Evolutionary conservation across 345 rosid species (phyloP).

Genomic region (Eucalyptus cloeziana): DNA sequence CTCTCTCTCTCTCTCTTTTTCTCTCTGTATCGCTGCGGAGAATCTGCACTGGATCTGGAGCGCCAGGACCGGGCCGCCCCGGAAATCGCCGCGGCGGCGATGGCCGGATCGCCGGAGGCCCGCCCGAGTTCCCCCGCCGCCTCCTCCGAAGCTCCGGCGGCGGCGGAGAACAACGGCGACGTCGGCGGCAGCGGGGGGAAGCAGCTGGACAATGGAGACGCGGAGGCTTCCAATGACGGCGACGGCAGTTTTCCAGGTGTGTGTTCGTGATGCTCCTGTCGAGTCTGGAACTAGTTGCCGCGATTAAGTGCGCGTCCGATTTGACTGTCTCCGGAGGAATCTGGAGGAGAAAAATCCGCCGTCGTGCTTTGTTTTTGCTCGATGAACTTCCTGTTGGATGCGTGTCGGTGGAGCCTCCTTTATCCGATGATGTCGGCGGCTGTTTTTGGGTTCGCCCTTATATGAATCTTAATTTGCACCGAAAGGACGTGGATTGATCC

Average conservation of each 20-base stretch:
- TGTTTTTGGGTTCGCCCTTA: not conserved
- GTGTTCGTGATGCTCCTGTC: not conserved
- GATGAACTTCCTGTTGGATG: not conserved
- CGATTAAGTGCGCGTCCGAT: not conserved
- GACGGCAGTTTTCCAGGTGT: slow-evolving; percentile 22
- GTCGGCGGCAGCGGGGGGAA: not conserved
- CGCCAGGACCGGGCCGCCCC: not conserved
- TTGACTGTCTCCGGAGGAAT: not conserved
- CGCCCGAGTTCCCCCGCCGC: not conserved
- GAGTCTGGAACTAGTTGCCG: not conserved
- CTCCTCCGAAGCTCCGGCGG: not conserved
- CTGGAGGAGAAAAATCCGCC: not conserved
- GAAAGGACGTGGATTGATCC: not conserved
- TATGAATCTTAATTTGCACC: not conserved
- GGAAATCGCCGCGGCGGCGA: not conserved
- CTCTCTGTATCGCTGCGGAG: not conserved
- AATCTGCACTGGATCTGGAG: slow-evolving; percentile 28
- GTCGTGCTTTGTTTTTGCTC: not conserved
- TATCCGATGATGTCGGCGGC: not conserved
- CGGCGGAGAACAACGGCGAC: not conserved
- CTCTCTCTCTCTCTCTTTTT: not conserved
- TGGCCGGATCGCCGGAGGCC: slow-evolving; percentile 37
- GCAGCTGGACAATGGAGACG: slow-evolving; percentile 8
- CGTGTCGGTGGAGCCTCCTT: not conserved
- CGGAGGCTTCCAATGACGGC: not conserved